Evolutionary conservation across 352 stramenopile species (phyloP).

Genomic region (Phytopythium oedochilum): DNA sequence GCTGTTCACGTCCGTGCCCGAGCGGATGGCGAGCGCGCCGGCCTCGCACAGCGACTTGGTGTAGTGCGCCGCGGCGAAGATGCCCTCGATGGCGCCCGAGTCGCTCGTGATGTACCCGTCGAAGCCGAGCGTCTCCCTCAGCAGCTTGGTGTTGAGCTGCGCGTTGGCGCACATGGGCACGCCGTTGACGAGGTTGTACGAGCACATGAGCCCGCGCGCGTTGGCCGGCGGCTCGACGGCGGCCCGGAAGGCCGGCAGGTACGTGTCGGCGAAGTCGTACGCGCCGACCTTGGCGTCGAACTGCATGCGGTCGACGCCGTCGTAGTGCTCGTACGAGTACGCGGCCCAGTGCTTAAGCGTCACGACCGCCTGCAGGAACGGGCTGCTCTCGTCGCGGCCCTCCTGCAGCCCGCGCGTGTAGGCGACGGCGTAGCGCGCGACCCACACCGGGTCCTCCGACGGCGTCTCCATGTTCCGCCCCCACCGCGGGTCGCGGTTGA

Average conservation of each 20-base stretch:
- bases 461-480: constrained; percentile 92
- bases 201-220: constrained; percentile 93
- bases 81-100: constrained; percentile 87
- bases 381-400: constrained; percentile 34
- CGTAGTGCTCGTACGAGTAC: constrained; percentile 87
- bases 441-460: constrained; percentile 93
- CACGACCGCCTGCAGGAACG: constrained; percentile 81
- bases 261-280: constrained; percentile 93
- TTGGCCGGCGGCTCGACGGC: constrained; percentile 72
- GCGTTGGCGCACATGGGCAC: constrained; percentile 91
- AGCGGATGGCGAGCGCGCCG: constrained; percentile 49
- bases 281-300: constrained; percentile 89
- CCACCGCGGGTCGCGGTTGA: constrained; percentile 93
- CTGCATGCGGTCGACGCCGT: constrained; percentile 62
- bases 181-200: constrained; percentile 95
- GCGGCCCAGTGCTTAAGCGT: constrained; percentile 94
- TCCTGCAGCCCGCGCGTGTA: constrained; percentile 90
- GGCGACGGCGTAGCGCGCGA: constrained; percentile 83
- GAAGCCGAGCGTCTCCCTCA: constrained; percentile 82
- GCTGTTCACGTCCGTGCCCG: constrained; percentile 88
- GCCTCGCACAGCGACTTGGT: constrained; percentile 68
- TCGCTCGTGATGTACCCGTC: constrained; percentile 96
- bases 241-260: constrained; percentile 81
- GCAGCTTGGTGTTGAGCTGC: constrained; percentile 55
- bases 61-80: constrained; percentile 77